Conservation (phyloP, 768 basidiomycete species). For the Piloderma croceum region DNA sequence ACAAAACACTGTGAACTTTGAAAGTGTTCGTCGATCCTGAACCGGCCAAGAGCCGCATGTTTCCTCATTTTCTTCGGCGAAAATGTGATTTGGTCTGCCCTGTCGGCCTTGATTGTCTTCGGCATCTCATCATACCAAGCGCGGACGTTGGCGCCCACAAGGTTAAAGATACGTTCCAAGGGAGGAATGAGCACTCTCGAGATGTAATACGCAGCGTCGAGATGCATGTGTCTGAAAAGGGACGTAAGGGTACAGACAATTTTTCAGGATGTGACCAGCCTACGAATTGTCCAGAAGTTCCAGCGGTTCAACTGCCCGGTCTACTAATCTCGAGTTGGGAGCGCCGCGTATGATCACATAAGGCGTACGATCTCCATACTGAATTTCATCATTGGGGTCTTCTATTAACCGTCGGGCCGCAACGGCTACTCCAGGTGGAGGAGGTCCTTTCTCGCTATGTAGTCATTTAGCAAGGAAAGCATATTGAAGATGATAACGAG, state of each 20-base stretch:
- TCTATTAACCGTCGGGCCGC: slow-evolving; percentile 68
- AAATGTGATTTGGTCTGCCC: slow-evolving; percentile 15
- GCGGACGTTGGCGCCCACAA: slow-evolving; percentile 82
- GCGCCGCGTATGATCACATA: slow-evolving; percentile 77
- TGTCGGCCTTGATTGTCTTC: slow-evolving; percentile 36
- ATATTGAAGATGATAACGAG: background rate
- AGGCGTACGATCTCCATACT: slow-evolving; percentile 90
- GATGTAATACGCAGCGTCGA: slow-evolving; percentile 92
- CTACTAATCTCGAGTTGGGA: slow-evolving; percentile 59
- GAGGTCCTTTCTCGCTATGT: slow-evolving; percentile 70
- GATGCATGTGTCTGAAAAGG: slow-evolving; percentile 48
- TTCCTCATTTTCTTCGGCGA: background rate
- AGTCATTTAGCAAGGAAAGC: background rate
- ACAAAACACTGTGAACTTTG: slow-evolving; percentile 61
- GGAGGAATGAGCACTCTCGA: slow-evolving; percentile 82
- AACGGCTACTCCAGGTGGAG: slow-evolving; percentile 88
- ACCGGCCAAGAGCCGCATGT: slow-evolving; percentile 8
- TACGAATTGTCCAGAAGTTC: slow-evolving; percentile 64
- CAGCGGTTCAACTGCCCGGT: slow-evolving; percentile 69
- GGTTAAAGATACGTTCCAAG: slow-evolving; percentile 83
- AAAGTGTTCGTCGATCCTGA: slow-evolving; percentile 75
- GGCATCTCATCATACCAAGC: slow-evolving; percentile 90
- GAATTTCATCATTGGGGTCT: slow-evolving; percentile 79
- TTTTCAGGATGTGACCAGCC: slow-evolving; percentile 10
- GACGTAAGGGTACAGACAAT: background rate